Evolutionary conservation across 495 filamentous ascomycete genomes (phyloP), one percentile per base, ranked within the genome.

Genomic region (Penicillium bialowiezense): DNA sequence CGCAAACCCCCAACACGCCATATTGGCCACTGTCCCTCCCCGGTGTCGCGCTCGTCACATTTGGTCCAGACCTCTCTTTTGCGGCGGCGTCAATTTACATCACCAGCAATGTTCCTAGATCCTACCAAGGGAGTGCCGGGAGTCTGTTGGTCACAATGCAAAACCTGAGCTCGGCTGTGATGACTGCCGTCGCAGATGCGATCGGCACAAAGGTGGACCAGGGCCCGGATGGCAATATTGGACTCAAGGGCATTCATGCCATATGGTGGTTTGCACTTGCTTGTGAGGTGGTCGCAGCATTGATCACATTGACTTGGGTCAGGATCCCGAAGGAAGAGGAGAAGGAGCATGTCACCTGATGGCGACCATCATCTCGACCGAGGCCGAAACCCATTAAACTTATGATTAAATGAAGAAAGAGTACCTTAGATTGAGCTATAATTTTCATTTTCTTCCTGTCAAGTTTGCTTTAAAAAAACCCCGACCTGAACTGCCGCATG

Each of bases 241-340:
- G 68, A 0, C 52, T 77, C n/a, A 37, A 64, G 31, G 74, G 75
- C 3, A 34, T 77, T 15, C 60, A 61, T 21, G 70, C 72, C 0
- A 69, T 74, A 14, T 77, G 74, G 76, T 79, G 74, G 73, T 75
- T 77, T 55, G 70, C 62, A 0, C 51, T 79, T 28, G 68, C 45
- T 0, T 59, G 57, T 5, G 59, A 71, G 40, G 23, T 75, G 21
- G 28, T 63, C 15, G 74, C 72, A 7, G 73, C 68, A 10, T 47
- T 69, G 10, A 70, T 78, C 23, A 74, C 70, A 1, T 55, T 64
- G 7, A 56, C 65, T 4, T 62, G 64, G 56, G 72, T 76, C 26
- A 54, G 73, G 34, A 75, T 76, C 48, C 69, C 68, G 0, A 75
- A 74, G 57, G 69, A 72, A 18, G 73, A 77, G 47, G 74, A 79